phyloP scores from a whole-genome alignment of 352 stramenopile species.

The Blastocystis sp. region DNA sequence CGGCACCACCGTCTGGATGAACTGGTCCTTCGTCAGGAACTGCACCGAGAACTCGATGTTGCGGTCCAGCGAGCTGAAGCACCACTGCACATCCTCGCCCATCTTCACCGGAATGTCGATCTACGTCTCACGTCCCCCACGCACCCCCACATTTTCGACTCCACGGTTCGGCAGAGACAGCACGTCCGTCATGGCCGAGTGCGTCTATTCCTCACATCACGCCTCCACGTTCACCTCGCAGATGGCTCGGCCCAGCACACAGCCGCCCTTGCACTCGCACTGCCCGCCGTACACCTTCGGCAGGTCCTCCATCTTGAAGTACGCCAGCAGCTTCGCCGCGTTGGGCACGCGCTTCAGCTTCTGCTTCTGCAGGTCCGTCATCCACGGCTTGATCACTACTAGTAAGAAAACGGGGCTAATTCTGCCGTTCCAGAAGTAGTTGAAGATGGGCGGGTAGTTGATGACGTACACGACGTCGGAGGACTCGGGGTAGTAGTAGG shows the following conservation, averaged over 20 bases:
- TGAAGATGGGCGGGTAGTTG: constrained; percentile 63
- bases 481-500: constrained; percentile 64
- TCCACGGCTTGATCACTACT: constrained; percentile 62
- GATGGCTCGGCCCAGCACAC: constrained; percentile 17
- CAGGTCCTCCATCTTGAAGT: constrained; percentile 48
- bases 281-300: constrained; percentile 46
- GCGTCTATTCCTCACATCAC: not conserved
- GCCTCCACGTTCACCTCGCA: not conserved
- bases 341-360: constrained; percentile 55
- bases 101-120: not conserved
- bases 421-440: constrained; percentile 62
- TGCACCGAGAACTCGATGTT: constrained; percentile 47
- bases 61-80: constrained; percentile 44
- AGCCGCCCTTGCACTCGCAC: constrained; percentile 60
- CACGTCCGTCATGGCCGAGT: constrained; percentile 37
- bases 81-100: constrained; percentile 32
- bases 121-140: not conserved
- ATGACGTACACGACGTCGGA: constrained; percentile 58
- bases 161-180: constrained; percentile 16
- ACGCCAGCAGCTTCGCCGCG: constrained; percentile 33
- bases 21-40: constrained; percentile 11
- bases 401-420: not conserved
- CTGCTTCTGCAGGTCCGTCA: constrained; percentile 64
- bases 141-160: constrained; percentile 22
- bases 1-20: constrained; percentile 17